Conservation (phyloP, 139 green algal genomes). For the Chlamydomonas asymmetrica region DNA sequence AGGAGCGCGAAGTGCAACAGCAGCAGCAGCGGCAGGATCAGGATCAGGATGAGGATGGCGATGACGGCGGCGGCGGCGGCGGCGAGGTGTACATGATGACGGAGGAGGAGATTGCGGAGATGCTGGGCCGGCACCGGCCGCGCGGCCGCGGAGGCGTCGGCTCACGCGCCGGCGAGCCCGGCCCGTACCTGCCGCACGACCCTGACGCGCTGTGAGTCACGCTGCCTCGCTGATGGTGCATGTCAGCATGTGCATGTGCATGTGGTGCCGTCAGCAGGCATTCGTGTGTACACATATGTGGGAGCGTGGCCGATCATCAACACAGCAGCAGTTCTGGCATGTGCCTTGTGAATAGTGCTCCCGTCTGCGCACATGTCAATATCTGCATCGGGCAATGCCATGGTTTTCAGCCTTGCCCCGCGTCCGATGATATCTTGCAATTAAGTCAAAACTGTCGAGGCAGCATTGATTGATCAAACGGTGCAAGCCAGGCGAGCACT, state of each 20-base stretch:
- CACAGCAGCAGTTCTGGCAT: neutral
- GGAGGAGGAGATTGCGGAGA: constrained; percentile 33
- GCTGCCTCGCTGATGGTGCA: neutral
- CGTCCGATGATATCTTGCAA: too few relatives aligned
- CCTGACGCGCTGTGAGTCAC: neutral
- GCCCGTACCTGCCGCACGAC: constrained; percentile 5
- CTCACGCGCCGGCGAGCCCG: constrained; percentile 17
- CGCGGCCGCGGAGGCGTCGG: constrained; percentile 28
- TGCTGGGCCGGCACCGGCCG: constrained; percentile 28
- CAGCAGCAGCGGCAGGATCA: neutral
- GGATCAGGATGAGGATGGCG: neutral
- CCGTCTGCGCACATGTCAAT: neutral
- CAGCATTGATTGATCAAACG: neutral
- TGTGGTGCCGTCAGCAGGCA: neutral
- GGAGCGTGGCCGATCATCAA: neutral
- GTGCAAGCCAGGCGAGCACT: neutral
- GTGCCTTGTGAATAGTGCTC: neutral
- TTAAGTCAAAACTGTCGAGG: too few relatives aligned
- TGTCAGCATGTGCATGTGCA: neutral
- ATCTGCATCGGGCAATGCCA: too few relatives aligned
- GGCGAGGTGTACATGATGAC: constrained; percentile 32
- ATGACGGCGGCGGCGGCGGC: neutral
- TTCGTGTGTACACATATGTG: neutral
- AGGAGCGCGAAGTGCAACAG: neutral
- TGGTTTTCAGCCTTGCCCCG: too few relatives aligned